Evolutionary conservation across 73 alveolate genomes (phyloP).

Genomic region (Uronychia setigera): DNA sequence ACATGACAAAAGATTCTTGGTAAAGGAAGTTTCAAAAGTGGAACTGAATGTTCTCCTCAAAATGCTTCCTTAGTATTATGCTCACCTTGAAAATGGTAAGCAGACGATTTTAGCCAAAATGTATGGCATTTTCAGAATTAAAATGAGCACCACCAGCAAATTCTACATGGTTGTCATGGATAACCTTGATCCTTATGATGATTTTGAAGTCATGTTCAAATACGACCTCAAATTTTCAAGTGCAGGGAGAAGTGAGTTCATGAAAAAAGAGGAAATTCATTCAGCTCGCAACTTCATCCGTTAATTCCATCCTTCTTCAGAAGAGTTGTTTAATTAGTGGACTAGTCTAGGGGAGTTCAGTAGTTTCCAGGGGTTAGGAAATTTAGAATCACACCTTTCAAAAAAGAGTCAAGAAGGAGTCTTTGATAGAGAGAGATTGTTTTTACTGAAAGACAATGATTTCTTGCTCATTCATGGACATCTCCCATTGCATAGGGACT

Average conservation of each 20-base stretch:
- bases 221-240: slow-evolving; percentile 6
- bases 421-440: neutral
- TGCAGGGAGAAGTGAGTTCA: neutral
- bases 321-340: neutral
- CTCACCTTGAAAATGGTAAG: slow-evolving; percentile 37
- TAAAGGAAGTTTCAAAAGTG: slow-evolving; percentile 54
- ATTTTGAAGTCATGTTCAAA: neutral
- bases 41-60: slow-evolving; percentile 52
- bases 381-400: too few relatives aligned
- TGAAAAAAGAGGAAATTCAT: neutral
- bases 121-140: slow-evolving; percentile 43
- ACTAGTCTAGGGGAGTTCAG: too few relatives aligned
- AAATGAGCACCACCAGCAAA: slow-evolving; percentile 34
- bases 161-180: slow-evolving; percentile 60
- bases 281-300: neutral
- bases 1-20: slow-evolving; percentile 57
- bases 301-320: neutral
- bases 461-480: slow-evolving; percentile 13
- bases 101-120: slow-evolving; percentile 50
- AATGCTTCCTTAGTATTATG: slow-evolving; percentile 44
- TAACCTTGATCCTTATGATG: slow-evolving; percentile 56
- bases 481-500: neutral
- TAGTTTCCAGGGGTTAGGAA: too few relatives aligned
- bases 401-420: too few relatives aligned
- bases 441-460: slow-evolving; percentile 4